Evolutionary conservation across 192 early-diverging fungal species (phyloP).

Genomic region (Coemansia sp.): DNA sequence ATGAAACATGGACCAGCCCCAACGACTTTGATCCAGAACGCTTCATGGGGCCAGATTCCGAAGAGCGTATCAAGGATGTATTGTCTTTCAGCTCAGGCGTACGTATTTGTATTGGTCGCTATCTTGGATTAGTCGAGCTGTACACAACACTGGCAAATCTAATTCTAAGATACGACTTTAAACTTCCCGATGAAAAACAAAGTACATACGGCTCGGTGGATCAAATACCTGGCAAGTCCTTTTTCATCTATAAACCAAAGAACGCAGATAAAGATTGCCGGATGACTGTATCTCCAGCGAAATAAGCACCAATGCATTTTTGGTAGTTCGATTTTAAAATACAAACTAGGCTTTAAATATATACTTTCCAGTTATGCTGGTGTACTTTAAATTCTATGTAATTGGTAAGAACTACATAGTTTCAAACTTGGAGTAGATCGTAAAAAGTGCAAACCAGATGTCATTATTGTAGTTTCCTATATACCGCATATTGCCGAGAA

Average conservation of each 20-base stretch:
- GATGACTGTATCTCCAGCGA: constrained; percentile 16
- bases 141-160: constrained; percentile 47
- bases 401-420: too few species aligned
- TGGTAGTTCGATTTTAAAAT: too few species aligned
- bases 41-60: constrained; percentile 25
- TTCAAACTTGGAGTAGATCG: too few species aligned
- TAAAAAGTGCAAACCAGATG: too few species aligned
- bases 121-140: constrained; percentile 42
- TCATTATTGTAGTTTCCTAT: too few species aligned
- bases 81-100: constrained; percentile 38
- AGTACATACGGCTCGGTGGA: neutral
- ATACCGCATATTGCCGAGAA: too few species aligned
- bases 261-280: constrained; percentile 21
- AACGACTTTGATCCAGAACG: constrained; percentile 33
- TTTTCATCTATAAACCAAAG: constrained; percentile 24
- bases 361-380: too few species aligned
- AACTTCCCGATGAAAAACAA: constrained; percentile 10
- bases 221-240: constrained; percentile 16
- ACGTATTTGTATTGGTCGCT: constrained; percentile 40
- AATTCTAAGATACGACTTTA: constrained; percentile 31
- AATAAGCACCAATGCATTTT: neutral
- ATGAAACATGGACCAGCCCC: constrained; percentile 17
- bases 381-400: too few species aligned
- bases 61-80: constrained; percentile 6
- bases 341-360: too few species aligned